Conservation (phyloP, 257 asterid genomes). For the Nicotiana benthamiana region DNA sequence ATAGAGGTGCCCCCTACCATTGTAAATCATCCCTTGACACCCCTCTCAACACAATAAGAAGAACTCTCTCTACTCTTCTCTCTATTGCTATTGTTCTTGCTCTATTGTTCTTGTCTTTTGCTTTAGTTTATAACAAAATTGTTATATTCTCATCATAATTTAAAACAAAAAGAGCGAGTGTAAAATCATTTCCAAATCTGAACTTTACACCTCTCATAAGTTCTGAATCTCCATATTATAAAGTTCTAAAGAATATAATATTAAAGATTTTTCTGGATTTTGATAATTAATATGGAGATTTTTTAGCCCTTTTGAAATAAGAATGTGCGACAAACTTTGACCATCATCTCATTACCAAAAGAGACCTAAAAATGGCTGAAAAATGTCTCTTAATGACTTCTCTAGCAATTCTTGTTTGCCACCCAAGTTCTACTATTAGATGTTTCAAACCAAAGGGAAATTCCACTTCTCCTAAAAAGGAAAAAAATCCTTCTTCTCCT, state of each 20-base stretch:
- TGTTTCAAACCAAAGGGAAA: constrained; percentile 10
- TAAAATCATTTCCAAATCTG: neutral
- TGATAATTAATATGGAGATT: constrained; percentile 5
- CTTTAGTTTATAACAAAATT: too few relatives aligned
- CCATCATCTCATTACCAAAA: neutral
- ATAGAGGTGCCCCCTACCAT: too few relatives aligned
- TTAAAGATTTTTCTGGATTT: neutral
- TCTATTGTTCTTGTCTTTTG: too few relatives aligned
- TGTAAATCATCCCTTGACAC: too few relatives aligned
- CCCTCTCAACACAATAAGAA: too few relatives aligned
- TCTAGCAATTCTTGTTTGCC: constrained; percentile 13
- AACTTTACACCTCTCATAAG: neutral
- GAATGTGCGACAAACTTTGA: neutral
- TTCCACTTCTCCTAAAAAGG: constrained; percentile 12
- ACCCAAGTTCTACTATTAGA: constrained; percentile 13
- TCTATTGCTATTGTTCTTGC: too few relatives aligned
- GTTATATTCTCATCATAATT: neutral
- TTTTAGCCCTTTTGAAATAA: neutral
- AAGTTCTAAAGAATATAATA: neutral
- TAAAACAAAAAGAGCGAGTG: neutral
- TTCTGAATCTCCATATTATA: neutral
- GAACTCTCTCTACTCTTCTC: too few relatives aligned
- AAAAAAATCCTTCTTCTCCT: neutral
- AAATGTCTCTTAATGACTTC: constrained; percentile 13
- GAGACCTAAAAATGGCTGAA: neutral